These are phyloP conservation scores for Xylaria curta DNA, from an alignment of 495 filamentous ascomycete species.

Conservation along the genomic window DNA sequence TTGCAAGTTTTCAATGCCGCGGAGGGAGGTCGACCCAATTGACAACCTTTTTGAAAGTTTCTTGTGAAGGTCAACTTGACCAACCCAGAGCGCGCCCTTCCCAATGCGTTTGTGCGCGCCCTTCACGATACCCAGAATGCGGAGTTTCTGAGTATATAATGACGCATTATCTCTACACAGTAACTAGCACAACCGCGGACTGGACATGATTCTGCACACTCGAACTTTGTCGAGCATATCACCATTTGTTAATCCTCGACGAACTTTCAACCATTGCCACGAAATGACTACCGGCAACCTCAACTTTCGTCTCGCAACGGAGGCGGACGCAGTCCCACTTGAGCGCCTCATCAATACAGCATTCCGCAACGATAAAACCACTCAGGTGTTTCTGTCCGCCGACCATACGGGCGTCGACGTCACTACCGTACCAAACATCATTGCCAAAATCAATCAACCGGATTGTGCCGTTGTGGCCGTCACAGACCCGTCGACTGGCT, in stretches of 20 bases:
- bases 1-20: too few relatives aligned
- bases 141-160: not conserved
- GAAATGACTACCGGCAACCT: conserved; percentile 25
- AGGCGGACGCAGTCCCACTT: conserved; percentile 39
- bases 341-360: conserved; percentile 45
- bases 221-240: not conserved
- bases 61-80: conserved; percentile 39
- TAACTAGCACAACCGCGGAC: not conserved
- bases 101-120: not conserved
- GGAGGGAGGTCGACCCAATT: too few relatives aligned
- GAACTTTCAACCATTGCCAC: not conserved
- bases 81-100: conserved; percentile 17
- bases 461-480: conserved; percentile 46
- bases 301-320: conserved; percentile 41
- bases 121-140: not conserved
- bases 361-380: conserved; percentile 38
- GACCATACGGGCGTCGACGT: conserved; percentile 35
- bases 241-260: not conserved
- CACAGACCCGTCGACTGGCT: conserved; percentile 25
- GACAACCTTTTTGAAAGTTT: not conserved
- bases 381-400: conserved; percentile 27
- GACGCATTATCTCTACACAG: not conserved
- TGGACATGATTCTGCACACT: not conserved
- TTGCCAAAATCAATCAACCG: conserved; percentile 50
- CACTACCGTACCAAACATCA: conserved; percentile 38